These are phyloP conservation scores for Hymenoscyphus repandus DNA, from an alignment of 2,329 filamentous ascomycete species.

Conservation along the genomic window DNA sequence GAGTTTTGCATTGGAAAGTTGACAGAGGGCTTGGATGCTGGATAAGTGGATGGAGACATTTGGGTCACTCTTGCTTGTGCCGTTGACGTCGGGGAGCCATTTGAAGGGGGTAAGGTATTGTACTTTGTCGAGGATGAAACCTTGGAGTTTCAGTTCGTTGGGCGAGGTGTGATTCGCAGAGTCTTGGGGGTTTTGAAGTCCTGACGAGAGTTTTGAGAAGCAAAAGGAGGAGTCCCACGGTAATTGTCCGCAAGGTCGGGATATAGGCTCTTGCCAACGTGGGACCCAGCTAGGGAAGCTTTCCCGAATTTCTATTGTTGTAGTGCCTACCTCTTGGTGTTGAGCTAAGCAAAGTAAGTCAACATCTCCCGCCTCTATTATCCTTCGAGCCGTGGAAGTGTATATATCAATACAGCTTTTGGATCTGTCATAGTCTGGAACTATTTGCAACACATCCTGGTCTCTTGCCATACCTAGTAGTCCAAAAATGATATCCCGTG, in stretches of 20 bases:
- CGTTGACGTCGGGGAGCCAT: background rate
- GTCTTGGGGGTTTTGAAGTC: background rate
- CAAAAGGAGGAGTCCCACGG: constrained; percentile 9
- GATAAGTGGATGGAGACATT: background rate
- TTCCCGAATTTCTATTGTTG: background rate
- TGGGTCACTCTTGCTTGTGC: background rate
- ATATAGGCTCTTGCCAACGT: constrained; percentile 4
- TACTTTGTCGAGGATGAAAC: constrained; percentile 4
- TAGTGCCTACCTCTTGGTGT: background rate
- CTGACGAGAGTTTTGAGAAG: background rate
- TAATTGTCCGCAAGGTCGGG: constrained; percentile 8
- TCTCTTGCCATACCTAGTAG: background rate
- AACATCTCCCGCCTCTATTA: constrained; percentile 4
- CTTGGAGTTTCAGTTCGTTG: background rate
- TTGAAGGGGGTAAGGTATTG: background rate
- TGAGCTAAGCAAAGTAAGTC: constrained; percentile 6
- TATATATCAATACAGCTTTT: background rate
- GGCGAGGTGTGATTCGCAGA: background rate
- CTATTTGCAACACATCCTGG: background rate
- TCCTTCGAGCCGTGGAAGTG: background rate
- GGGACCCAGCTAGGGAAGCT: constrained; percentile 8
- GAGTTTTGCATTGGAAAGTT: background rate
- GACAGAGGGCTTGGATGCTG: background rate
- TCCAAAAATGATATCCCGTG: background rate
- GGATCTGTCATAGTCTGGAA: background rate